Evolutionary conservation across 2,329 filamentous ascomycete genomes (phyloP).

Genomic region (Colletotrichum sp.): DNA sequence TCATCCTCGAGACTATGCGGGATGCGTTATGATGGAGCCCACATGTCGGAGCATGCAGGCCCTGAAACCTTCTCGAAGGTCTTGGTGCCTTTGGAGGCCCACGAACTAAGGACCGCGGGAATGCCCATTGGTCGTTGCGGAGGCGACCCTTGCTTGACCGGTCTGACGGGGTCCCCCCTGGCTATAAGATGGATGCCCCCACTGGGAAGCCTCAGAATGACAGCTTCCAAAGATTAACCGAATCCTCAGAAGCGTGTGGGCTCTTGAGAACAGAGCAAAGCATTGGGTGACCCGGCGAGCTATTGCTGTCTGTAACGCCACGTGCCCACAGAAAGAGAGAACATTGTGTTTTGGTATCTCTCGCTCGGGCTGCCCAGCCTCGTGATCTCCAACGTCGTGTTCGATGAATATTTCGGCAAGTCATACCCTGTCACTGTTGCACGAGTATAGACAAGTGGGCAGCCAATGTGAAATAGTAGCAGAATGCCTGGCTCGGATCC

Average conservation of each 20-base stretch:
- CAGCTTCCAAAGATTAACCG: slow-evolving; percentile 3
- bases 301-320: neutral
- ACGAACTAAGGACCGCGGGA: slow-evolving; percentile 17
- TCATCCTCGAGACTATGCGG: slow-evolving; percentile 16
- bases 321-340: slow-evolving; percentile 8
- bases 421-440: neutral
- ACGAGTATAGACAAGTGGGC: neutral
- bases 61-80: slow-evolving; percentile 25
- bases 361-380: neutral
- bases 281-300: neutral
- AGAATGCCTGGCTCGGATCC: neutral
- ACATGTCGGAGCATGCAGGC: slow-evolving; percentile 4
- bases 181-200: neutral
- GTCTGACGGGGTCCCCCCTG: slow-evolving; percentile 1
- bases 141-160: neutral
- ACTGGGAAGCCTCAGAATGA: slow-evolving; percentile 15
- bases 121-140: slow-evolving; percentile 17
- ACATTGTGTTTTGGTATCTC: neutral
- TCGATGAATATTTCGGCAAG: neutral
- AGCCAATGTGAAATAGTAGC: neutral
- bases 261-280: neutral
- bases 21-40: slow-evolving; percentile 6
- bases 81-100: slow-evolving; percentile 5
- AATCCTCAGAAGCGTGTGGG: slow-evolving; percentile 6
- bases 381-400: neutral